These are phyloP conservation scores for Syzygium syzygioides DNA, from an alignment of 441 rosid species.

Conservation along the genomic window DNA sequence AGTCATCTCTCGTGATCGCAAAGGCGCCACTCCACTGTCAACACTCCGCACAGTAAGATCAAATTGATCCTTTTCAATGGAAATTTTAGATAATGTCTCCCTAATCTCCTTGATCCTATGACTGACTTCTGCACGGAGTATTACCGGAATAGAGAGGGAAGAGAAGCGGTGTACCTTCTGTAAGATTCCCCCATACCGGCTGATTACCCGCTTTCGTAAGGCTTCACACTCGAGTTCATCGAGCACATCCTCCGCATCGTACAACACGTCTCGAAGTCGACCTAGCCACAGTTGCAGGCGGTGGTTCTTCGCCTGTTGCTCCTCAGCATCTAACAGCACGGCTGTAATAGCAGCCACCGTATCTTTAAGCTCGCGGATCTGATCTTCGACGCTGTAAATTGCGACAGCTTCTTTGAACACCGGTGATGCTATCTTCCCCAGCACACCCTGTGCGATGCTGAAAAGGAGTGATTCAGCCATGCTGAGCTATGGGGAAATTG, in stretches of 20 bases:
- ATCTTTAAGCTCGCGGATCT: accelerated
- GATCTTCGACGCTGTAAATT: accelerated
- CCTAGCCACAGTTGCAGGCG: accelerated
- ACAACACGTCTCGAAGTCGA: neutral
- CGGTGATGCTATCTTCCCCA: accelerated
- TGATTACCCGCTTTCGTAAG: neutral
- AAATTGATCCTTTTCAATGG: neutral
- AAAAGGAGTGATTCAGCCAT: neutral
- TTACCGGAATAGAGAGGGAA: neutral
- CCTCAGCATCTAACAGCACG: neutral
- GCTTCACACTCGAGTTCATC: neutral
- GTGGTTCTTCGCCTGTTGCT: neutral
- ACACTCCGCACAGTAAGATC: neutral
- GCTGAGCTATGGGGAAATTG: neutral
- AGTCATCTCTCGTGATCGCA: neutral
- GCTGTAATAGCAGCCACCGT: accelerated
- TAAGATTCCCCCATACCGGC: accelerated
- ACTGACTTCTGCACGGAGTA: neutral
- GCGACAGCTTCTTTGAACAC: accelerated
- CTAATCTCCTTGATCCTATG: neutral
- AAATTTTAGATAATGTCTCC: neutral
- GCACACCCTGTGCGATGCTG: neutral
- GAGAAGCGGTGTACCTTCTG: neutral
- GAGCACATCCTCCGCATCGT: neutral
- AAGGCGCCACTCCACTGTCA: accelerated